Evolutionary conservation across 164 flowering plant species (phyloP).

Genomic region (Sextonia rubra): DNA sequence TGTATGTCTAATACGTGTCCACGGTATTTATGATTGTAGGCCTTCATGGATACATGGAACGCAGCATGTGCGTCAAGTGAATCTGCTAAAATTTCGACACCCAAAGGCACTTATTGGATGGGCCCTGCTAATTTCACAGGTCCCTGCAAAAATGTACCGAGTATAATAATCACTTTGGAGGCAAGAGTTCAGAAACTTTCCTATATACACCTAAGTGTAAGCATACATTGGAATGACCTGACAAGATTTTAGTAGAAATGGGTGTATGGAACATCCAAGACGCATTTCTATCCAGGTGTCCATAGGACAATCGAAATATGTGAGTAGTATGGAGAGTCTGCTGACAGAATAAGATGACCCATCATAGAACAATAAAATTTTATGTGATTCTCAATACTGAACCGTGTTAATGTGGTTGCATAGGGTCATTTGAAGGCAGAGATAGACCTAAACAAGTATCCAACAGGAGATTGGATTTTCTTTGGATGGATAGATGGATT

Average conservation of each 20-base stretch:
- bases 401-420: not conserved
- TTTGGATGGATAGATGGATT: slow-evolving; percentile 46
- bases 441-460: slow-evolving; percentile 33
- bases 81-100: slow-evolving; percentile 23
- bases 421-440: slow-evolving; percentile 55
- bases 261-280: not conserved
- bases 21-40: slow-evolving; percentile 22
- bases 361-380: no score
- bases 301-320: no score
- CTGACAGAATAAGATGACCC: no score
- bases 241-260: not conserved
- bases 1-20: no score
- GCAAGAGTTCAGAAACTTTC: slow-evolving; percentile 14
- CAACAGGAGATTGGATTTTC: slow-evolving; percentile 45
- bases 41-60: slow-evolving; percentile 51
- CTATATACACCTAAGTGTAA: not conserved
- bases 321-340: no score
- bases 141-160: slow-evolving; percentile 44
- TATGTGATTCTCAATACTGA: no score
- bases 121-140: slow-evolving; percentile 53
- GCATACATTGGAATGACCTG: not conserved
- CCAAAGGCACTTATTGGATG: slow-evolving; percentile 40
- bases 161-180: slow-evolving; percentile 33
- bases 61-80: slow-evolving; percentile 41
- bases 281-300: not conserved